Evolutionary conservation across 371 early-diverging fungal genomes (phyloP).

Genomic region (Gilbertella persicaria): DNA sequence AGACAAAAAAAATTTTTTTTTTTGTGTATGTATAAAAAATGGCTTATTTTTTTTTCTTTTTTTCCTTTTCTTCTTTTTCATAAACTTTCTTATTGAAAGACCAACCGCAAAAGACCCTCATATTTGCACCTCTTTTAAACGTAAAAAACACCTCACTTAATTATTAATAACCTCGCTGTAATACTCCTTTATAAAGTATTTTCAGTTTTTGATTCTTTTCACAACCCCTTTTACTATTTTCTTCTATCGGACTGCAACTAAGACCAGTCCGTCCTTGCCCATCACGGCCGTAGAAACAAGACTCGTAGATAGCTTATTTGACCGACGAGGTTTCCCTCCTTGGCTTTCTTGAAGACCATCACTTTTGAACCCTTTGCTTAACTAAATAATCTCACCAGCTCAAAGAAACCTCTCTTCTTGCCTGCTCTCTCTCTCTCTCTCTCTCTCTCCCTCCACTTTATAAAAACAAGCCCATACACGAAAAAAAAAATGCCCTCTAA

Average conservation of each 20-base stretch:
- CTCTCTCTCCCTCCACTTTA: slow-evolving; percentile 2
- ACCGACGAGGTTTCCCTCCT: slow-evolving; percentile 69
- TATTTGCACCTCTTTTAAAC: background rate
- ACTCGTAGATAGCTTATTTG: slow-evolving; percentile 61
- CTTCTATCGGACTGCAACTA: slow-evolving; percentile 52
- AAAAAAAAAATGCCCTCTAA: slow-evolving; percentile 36
- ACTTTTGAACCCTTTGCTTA: slow-evolving; percentile 7
- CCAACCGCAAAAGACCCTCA: slow-evolving; percentile 23
- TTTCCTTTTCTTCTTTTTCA: background rate
- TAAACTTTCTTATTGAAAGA: background rate
- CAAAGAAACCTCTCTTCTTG: background rate
- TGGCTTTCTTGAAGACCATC: slow-evolving; percentile 54
- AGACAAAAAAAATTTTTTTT: slow-evolving; percentile 6
- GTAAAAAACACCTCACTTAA: slow-evolving; percentile 3
- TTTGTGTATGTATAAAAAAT: background rate
- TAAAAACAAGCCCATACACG: slow-evolving; percentile 7
- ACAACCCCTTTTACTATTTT: slow-evolving; percentile 17
- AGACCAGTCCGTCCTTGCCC: slow-evolving; percentile 58
- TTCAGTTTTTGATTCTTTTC: slow-evolving; percentile 25
- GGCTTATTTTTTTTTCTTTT: background rate
- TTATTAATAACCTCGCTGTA: slow-evolving; percentile 16
- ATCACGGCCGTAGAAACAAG: slow-evolving; percentile 72
- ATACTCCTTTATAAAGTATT: slow-evolving; percentile 31
- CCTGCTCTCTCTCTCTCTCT: slow-evolving; percentile 19
- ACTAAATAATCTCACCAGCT: slow-evolving; percentile 6